Base-by-base conservation (phyloP, 768 basidiomycete genomes). In the Mycena metata region DNA sequence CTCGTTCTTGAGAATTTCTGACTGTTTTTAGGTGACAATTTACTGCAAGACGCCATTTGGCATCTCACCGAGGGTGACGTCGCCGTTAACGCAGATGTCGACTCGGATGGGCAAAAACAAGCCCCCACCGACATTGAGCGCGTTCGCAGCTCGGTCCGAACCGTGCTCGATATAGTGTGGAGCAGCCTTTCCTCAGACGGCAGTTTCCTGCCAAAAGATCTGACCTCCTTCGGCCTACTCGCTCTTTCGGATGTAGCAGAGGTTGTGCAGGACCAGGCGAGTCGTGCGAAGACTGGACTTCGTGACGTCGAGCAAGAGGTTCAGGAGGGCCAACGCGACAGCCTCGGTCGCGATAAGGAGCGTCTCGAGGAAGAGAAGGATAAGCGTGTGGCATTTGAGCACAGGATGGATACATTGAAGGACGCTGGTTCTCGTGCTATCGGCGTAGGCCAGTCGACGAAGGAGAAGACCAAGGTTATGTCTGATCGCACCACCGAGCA, bases 231-330 rank as follows among this genome's bases (percentile, higher is more conserved):
- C 69, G 72, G 83, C 1, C 86, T 91, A 0, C 83, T 91, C 36
- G 84, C 88, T 2, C 77, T 92, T 36, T 89, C 91, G 0, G 90
- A 93, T 61, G 84, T 87, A 0, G 90, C 91, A 0, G 90, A 90
- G 59, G 75, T 86, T 21, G 66, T 92, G 30, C 87, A 91, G 69
- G 72, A 76, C 0, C 82, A 83, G 59, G 92, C 90, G 0, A 78
- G 81, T 2, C 68, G 73, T 1, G 82, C 88, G 0, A 91, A 91
- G 61, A 79, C 87, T 42, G 79, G 75, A n/a, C 77, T 93, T 5
- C 82, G 90, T 15, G 76, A 82, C 10, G 78, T 89, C 2, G 90
- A 93, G 59, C 75, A 82, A 7, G 86, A 87, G 41, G 85, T 92
- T 0, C 84, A 89, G 69, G 79, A 83, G 1, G 91, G 91, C 6